A percentile compares a stretch with the other conserved stretches of the same genome.
phyloP scores from a whole-genome alignment of 345 rosid genomes.

The Gossypium longicalyx region DNA sequence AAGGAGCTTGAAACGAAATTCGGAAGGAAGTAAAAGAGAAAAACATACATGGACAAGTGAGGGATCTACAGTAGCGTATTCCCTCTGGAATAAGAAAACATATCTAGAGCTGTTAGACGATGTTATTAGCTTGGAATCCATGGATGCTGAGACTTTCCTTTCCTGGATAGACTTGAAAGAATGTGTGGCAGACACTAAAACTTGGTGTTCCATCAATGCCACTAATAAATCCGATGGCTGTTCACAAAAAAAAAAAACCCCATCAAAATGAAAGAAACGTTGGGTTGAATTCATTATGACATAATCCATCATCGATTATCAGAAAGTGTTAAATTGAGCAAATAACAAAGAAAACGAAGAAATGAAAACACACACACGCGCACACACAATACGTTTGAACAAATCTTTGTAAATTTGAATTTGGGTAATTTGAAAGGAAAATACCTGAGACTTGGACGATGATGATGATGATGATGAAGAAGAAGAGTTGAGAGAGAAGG shows the following conservation, averaged over 20 bases:
- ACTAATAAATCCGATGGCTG: constrained; percentile 45
- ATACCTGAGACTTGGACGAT: constrained; percentile 24
- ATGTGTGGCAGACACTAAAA: constrained; percentile 41
- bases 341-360: neutral
- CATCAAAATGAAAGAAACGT: neutral
- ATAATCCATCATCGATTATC: neutral
- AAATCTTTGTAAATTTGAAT: neutral
- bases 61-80: constrained; percentile 70
- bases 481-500: constrained; percentile 18
- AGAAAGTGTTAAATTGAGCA: neutral
- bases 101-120: constrained; percentile 27
- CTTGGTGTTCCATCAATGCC: constrained; percentile 58
- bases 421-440: neutral
- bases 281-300: neutral
- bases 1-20: neutral
- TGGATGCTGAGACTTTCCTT: constrained; percentile 29
- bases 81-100: constrained; percentile 78
- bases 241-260: constrained; percentile 7
- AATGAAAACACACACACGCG: neutral
- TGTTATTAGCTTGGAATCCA: constrained; percentile 20
- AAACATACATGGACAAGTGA: constrained; percentile 58
- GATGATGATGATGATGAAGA: constrained; percentile 24
- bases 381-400: no score
- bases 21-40: neutral
- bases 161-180: constrained; percentile 49